Percentiles rank a stretch among this genome's conserved stretches.
Evolutionary conservation across 1,284 basidiomycete species (phyloP).

Genomic region (Heterobasidion annosum): DNA sequence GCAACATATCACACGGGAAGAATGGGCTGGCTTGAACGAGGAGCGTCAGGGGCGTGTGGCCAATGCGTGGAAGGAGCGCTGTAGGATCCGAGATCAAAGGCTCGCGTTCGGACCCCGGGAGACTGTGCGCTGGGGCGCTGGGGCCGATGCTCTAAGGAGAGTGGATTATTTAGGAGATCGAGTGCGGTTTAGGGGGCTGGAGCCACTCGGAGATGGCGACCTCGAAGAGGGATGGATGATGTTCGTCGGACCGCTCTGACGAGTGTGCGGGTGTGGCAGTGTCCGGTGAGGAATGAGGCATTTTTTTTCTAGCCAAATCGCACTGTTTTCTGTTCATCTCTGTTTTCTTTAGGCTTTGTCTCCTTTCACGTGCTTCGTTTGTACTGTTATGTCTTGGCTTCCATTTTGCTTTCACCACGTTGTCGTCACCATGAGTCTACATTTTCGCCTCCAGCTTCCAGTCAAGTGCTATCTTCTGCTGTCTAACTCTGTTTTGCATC

Average conservation of each 20-base stretch:
- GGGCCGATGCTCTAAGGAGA: conserved; percentile 31
- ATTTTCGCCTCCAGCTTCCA: too few species aligned
- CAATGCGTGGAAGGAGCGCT: conserved; percentile 16
- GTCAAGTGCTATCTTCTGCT: too few species aligned
- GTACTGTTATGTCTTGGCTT: too few species aligned
- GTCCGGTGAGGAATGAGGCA: too few species aligned
- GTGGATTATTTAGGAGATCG: conserved; percentile 43
- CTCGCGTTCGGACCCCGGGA: not conserved
- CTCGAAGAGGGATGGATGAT: conserved; percentile 38
- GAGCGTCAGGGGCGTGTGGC: conserved; percentile 24
- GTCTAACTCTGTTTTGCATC: too few species aligned
- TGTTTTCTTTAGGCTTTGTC: too few species aligned
- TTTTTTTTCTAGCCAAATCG: too few species aligned
- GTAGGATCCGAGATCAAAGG: not conserved
- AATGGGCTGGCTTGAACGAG: conserved; percentile 22
- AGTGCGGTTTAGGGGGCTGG: conserved; percentile 44
- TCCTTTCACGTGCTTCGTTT: too few species aligned
- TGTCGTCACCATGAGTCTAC: too few species aligned
- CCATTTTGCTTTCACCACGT: too few species aligned
- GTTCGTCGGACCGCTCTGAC: conserved; percentile 30
- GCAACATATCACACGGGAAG: conserved; percentile 27
- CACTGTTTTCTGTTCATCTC: too few species aligned
- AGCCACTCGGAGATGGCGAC: conserved; percentile 31
- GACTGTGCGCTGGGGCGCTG: conserved; percentile 1
- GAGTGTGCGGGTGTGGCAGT: not conserved